Percentiles rank a stretch among this genome's conserved stretches.
Evolutionary conservation across 306 rosid genomes (phyloP).

Genomic region (Inga leiocalycina): DNA sequence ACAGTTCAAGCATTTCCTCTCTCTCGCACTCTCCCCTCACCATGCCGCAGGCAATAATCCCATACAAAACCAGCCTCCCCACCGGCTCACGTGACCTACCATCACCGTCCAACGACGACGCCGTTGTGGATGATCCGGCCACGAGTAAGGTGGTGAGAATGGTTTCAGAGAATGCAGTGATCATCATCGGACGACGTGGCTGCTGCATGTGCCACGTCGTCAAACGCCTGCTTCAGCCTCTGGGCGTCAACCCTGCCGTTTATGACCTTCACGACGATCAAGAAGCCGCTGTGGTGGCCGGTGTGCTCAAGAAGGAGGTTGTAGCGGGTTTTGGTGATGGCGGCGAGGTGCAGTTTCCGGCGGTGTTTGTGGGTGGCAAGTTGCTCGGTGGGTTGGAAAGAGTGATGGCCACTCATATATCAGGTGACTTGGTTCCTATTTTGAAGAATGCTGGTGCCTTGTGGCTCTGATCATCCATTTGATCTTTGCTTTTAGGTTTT

Average conservation of each 20-base stretch:
- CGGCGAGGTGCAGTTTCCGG: slow-evolving; percentile 54
- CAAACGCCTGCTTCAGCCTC: slow-evolving; percentile 48
- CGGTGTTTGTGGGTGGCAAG: slow-evolving; percentile 75
- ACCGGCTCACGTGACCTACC: background rate
- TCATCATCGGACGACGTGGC: slow-evolving; percentile 59
- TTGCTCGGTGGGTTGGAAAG: slow-evolving; percentile 77
- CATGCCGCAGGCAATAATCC: slow-evolving; percentile 55
- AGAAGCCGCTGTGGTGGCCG: slow-evolving; percentile 36
- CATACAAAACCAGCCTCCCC: slow-evolving; percentile 11
- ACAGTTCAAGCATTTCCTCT: background rate
- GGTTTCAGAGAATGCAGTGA: slow-evolving; percentile 60
- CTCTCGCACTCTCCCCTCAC: slow-evolving; percentile 15
- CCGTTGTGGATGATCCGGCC: too few relatives aligned
- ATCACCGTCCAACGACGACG: background rate
- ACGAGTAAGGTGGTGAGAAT: slow-evolving; percentile 1
- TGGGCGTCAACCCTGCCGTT: slow-evolving; percentile 62
- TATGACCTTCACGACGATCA: slow-evolving; percentile 56
- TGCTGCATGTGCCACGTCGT: slow-evolving; percentile 82
- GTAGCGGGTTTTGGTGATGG: background rate
- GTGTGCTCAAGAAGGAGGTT: slow-evolving; percentile 15
- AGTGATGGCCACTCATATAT: slow-evolving; percentile 69
- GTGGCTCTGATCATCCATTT: slow-evolving; percentile 52
- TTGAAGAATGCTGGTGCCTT: slow-evolving; percentile 72
- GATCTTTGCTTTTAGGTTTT: background rate
- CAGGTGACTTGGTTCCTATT: slow-evolving; percentile 70